Percentiles rank a stretch among this genome's conserved stretches.
Conservation (phyloP, 129 eudicot genomes). For the Kitagawia praeruptora region DNA sequence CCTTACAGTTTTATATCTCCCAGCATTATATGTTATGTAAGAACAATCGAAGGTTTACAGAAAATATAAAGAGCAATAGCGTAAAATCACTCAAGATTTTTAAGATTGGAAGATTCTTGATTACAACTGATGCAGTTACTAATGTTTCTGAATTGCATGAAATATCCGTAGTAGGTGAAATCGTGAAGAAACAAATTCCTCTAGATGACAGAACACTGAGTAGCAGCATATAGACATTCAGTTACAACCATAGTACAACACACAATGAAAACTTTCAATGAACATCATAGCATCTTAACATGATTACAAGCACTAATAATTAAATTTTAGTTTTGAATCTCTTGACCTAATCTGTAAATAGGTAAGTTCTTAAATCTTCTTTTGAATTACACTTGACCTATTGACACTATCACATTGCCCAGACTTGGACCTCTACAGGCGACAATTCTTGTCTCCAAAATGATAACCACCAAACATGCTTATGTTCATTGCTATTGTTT, state of each 20-base stretch:
- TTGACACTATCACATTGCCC: not conserved
- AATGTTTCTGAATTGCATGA: not conserved
- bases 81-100: not conserved
- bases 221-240: not conserved
- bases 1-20: not conserved
- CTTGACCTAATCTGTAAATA: not conserved
- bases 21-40: not conserved
- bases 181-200: not conserved
- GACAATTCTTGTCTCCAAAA: not conserved
- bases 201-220: not conserved
- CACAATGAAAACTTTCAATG: not conserved
- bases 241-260: not conserved
- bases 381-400: not conserved
- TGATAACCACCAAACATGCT: not conserved
- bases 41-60: not conserved
- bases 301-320: not conserved
- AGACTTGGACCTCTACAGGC: not conserved
- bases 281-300: not conserved
- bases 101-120: not conserved
- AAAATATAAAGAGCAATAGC: not conserved
- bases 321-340: not conserved
- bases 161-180: not conserved
- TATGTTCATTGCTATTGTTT: not conserved
- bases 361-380: not conserved
- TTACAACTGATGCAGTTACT: not conserved